Evolutionary conservation across 306 rosid genomes (phyloP), one percentile per base, ranked within the genome.

Genomic region (Alnus rubra): DNA sequence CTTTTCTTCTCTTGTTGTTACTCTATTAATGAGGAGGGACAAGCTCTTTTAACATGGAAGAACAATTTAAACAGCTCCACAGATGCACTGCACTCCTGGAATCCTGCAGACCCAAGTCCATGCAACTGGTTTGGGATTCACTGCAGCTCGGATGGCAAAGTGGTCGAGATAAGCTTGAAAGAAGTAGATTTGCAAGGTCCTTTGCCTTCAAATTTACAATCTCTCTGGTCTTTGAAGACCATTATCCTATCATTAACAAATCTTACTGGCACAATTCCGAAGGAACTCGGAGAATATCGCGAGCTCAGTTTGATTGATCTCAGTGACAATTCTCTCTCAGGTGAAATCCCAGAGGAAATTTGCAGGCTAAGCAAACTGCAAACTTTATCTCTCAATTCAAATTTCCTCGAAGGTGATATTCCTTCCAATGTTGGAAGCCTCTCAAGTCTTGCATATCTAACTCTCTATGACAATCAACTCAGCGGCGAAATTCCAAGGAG

Each of bases 21-120:
- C 92, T 88, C 98, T 82, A 83, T 90, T 79, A 81, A 89, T 82
- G 97, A 94, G 77, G 93, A 94, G 79, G 94, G 96, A 49, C 90
- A 85, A 76, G 89, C 90, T 82, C 97, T 94, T 82, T 39, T 94
- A 5, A 52, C 88, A 84, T 94, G 98, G 98, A 94, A 90, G 77
- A 75, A 84, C 71, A 90, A 84, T 77, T 85, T 92, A 69, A 87
- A 88, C 88, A 84, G 18, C 56, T 75, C 86, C 47, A 10, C 81
- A 2, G 77, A 84, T 72, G 85, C 84, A 52, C 76, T 94, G 35
- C 79, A 72, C 33, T 90, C 98, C 33, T 94, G 98, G 98, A 84
- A 83, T 23, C 76, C 92, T 16, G 80, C 75, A 48, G 85, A 82
- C 83, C 42, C 71, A 65, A 87, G 71, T 18, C 93, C 98, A 80